phyloP scores from a whole-genome alignment of 179 eudicot species.

The Corrigiola litoralis region DNA sequence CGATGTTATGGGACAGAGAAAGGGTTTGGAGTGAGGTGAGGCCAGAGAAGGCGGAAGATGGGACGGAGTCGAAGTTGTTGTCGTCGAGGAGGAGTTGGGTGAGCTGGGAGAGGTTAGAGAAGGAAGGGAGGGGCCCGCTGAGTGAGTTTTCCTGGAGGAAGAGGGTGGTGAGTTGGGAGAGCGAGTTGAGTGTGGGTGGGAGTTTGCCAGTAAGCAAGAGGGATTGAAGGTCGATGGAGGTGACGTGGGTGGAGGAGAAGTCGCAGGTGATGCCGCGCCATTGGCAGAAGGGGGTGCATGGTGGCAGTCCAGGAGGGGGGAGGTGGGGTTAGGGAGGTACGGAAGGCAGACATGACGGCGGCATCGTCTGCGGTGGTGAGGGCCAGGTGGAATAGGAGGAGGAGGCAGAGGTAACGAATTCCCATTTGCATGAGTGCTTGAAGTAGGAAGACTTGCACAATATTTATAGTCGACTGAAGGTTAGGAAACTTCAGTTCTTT shows the following conservation, averaged over 20 bases:
- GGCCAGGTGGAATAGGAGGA: background rate
- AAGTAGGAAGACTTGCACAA: too few relatives aligned
- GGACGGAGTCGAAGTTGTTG: conserved; percentile 38
- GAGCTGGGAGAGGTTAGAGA: conserved; percentile 26
- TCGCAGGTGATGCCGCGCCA: conserved; percentile 39
- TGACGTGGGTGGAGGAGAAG: conserved; percentile 19
- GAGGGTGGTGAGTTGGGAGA: conserved; percentile 30
- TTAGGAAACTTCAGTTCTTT: too few relatives aligned
- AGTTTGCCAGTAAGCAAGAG: conserved; percentile 21
- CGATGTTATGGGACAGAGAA: conserved; percentile 17
- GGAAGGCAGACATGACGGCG: conserved; percentile 30
- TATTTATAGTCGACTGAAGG: too few relatives aligned
- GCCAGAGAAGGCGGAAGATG: conserved; percentile 28
- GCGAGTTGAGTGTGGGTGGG: conserved; percentile 28
- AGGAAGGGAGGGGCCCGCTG: conserved; percentile 32
- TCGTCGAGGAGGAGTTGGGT: conserved; percentile 15
- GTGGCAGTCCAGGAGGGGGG: conserved; percentile 27
- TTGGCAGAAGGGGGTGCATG: conserved; percentile 20
- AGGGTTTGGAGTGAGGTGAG: conserved; percentile 26
- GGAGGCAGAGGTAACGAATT: too few relatives aligned
- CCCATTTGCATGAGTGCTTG: too few relatives aligned
- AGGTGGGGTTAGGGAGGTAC: conserved; percentile 20
- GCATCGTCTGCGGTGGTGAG: conserved; percentile 24
- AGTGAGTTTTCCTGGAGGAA: conserved; percentile 30
- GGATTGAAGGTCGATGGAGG: conserved; percentile 28